phyloP scores from a whole-genome alignment of 2,329 filamentous ascomycete genomes.

The Thermothelomyces thermophilus region DNA sequence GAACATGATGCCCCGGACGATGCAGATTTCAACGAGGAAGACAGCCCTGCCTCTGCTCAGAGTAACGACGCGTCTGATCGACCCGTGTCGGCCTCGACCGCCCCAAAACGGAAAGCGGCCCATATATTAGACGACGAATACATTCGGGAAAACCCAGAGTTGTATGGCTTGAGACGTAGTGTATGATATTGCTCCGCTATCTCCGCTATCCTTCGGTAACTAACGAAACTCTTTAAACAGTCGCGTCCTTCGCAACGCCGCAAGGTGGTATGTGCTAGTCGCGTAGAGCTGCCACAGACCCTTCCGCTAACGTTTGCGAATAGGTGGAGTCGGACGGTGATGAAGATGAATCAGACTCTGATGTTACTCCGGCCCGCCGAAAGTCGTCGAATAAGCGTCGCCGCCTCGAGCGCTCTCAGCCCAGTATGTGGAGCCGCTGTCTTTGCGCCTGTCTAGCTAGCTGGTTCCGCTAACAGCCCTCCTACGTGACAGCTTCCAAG shows the following conservation, averaged over 20 bases:
- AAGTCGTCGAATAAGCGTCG: slow-evolving; percentile 66
- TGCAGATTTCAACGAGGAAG: slow-evolving; percentile 70
- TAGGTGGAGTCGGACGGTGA: slow-evolving; percentile 51
- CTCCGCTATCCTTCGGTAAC: slow-evolving; percentile 21
- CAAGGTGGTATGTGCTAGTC: slow-evolving; percentile 44
- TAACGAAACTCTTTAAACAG: slow-evolving; percentile 34
- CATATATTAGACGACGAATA: slow-evolving; percentile 66
- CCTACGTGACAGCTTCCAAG: slow-evolving; percentile 23
- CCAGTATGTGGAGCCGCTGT: slow-evolving; percentile 44
- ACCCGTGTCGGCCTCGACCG: slow-evolving; percentile 64
- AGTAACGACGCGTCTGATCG: slow-evolving; percentile 45
- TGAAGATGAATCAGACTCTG: slow-evolving; percentile 68
- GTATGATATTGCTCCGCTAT: slow-evolving; percentile 46
- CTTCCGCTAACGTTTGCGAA: slow-evolving; percentile 20
- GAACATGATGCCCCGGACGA: slow-evolving; percentile 56
- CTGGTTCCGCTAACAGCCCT: slow-evolving; percentile 4
- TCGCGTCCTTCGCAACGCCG: slow-evolving; percentile 51
- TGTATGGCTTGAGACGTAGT: slow-evolving; percentile 91
- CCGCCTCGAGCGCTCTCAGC: slow-evolving; percentile 58
- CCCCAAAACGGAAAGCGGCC: slow-evolving; percentile 64
- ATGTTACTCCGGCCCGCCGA: slow-evolving; percentile 50
- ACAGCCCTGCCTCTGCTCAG: slow-evolving; percentile 45
- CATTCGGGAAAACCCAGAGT: slow-evolving; percentile 84
- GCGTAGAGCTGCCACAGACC: neutral
- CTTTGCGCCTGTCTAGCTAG: no score